phyloP scores from a whole-genome alignment of 2,329 filamentous ascomycete genomes.

The Biscogniauxia sp. region DNA sequence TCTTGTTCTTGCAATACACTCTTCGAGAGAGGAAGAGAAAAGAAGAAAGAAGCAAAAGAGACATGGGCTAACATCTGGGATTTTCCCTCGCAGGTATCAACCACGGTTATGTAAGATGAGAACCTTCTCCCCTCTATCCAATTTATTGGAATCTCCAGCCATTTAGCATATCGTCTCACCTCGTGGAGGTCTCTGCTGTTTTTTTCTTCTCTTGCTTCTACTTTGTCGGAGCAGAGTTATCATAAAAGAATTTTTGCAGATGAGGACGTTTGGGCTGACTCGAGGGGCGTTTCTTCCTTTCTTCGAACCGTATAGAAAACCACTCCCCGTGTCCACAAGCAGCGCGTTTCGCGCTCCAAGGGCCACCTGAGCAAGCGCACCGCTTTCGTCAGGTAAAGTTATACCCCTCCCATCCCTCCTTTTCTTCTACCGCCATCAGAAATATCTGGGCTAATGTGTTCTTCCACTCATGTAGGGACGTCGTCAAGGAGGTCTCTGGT shows the following conservation, averaged over 20 bases:
- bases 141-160: constrained; percentile 4
- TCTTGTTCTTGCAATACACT: not conserved
- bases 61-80: not conserved
- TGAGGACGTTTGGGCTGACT: constrained; percentile 59
- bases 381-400: constrained; percentile 73
- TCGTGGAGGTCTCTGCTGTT: constrained; percentile 68
- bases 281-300: constrained; percentile 31
- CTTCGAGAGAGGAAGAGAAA: no score
- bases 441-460: not conserved
- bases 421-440: not conserved
- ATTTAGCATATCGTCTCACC: constrained; percentile 56
- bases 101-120: constrained; percentile 60
- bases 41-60: not conserved
- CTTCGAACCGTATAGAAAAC: constrained; percentile 65
- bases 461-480: constrained; percentile 49
- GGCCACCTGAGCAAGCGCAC: constrained; percentile 96
- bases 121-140: constrained; percentile 7
- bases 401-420: not conserved
- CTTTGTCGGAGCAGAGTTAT: constrained; percentile 21
- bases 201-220: constrained; percentile 26
- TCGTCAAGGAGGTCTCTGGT: constrained; percentile 97
- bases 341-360: constrained; percentile 81
- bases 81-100: constrained; percentile 36
- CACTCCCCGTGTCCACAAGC: constrained; percentile 74
- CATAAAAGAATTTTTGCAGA: constrained; percentile 42